These are phyloP conservation scores for Guadua angustifolia DNA, from an alignment of 176 grass and related monocot species.

Conservation along the genomic window DNA sequence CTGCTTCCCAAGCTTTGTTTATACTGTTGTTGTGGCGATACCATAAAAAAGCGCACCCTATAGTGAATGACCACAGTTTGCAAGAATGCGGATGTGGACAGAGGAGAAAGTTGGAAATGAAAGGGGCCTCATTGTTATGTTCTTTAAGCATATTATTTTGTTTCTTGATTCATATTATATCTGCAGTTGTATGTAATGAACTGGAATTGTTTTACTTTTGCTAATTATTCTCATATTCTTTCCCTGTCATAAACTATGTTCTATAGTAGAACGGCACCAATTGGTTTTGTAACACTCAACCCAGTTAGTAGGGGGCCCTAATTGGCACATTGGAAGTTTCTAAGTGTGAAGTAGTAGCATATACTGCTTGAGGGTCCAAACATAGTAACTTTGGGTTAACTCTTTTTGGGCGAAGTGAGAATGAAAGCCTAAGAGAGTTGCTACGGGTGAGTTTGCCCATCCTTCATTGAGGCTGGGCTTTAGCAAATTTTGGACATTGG, in stretches of 20 bases:
- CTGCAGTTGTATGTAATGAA: too few relatives aligned
- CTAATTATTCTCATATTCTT: too few relatives aligned
- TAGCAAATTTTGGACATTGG: constrained; percentile 9
- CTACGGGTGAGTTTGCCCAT: not conserved
- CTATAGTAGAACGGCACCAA: too few relatives aligned
- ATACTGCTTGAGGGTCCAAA: not conserved
- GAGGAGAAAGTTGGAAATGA: constrained; percentile 17
- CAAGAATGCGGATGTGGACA: constrained; percentile 6
- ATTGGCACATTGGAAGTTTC: not conserved
- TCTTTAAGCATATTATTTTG: too few relatives aligned
- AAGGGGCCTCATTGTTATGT: too few relatives aligned
- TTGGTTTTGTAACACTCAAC: too few relatives aligned
- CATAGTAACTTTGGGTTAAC: not conserved
- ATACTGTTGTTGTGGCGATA: constrained; percentile 1
- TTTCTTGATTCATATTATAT: too few relatives aligned
- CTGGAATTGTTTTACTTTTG: too few relatives aligned
- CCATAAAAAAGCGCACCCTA: not conserved
- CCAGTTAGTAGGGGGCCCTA: too few relatives aligned
- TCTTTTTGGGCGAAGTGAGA: not conserved
- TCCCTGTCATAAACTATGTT: too few relatives aligned
- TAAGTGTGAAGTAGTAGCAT: not conserved
- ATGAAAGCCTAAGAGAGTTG: constrained; percentile 4
- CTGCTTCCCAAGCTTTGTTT: constrained; percentile 15
- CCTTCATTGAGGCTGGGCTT: not conserved
- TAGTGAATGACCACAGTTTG: not conserved